phyloP scores from a whole-genome alignment of 163 green algal species.

The Scenedesmus sp. region DNA sequence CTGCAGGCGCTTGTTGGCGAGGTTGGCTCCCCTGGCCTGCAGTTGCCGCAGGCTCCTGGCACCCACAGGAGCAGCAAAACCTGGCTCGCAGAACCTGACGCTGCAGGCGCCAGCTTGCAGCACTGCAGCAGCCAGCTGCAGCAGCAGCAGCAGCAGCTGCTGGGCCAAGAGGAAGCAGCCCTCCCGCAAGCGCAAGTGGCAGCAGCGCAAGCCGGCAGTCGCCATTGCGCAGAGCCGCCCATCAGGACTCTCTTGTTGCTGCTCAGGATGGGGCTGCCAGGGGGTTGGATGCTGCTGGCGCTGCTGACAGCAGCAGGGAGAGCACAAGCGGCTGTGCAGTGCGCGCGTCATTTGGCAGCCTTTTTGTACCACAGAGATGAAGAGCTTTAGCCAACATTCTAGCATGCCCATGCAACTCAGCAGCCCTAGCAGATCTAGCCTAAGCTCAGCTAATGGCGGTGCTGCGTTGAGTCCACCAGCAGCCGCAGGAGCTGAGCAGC shows the following conservation, averaged over 20 bases:
- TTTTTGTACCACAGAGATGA: background rate
- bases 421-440: constrained; percentile 27
- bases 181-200: background rate
- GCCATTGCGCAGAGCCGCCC: background rate
- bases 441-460: background rate
- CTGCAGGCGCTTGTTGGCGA: background rate
- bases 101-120: background rate
- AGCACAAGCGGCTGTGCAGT: background rate
- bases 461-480: background rate
- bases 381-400: background rate
- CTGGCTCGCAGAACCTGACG: background rate
- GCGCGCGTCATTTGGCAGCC: background rate
- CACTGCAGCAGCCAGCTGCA: background rate
- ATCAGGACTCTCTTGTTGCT: background rate
- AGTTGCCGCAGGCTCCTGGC: background rate
- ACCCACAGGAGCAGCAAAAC: background rate
- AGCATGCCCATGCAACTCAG: background rate
- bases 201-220: constrained; percentile 18
- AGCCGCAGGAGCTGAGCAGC: constrained; percentile 7
- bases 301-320: background rate
- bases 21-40: background rate
- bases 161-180: background rate
- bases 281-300: background rate
- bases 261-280: background rate
- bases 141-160: constrained; percentile 28